Evolutionary conservation across 2,329 filamentous ascomycete genomes (phyloP), one percentile per base, ranked within the genome.

Genomic region (Colletotrichum zoysiae): DNA sequence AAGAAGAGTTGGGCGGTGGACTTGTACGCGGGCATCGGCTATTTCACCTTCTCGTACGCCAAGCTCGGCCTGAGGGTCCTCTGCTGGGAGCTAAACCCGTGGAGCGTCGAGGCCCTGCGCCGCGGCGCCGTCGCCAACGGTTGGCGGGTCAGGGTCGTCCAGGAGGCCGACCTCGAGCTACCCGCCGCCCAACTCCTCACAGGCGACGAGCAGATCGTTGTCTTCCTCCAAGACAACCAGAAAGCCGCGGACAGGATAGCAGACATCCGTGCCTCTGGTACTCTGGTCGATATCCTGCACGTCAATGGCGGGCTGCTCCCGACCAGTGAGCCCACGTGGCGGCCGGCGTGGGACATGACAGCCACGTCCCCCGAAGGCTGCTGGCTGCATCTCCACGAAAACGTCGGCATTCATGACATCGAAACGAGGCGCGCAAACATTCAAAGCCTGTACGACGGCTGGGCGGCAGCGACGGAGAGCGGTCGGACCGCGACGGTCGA

Each of bases 1-100:
- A 79, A 79, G 11, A 75, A 76, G 1, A 79, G 78, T 5, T 90
- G 86, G 80, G 89, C 91, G 0, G 88, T 97, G 0, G 95, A 98
- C 80, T 83, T 98, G 71, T 98, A 97, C 82, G 94, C 93, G 0
- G 95, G 95, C 0, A 97, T 98, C 74, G 95, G 95, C 6, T 98
- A 98, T 82, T 98, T 98, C 81, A 89, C 92, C 4, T 97, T 98
- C 78, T 93, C 90, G 42, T 98, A 97, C 81, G 87, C 91, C 8
- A 86, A 84, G 71, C 88, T 92, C 23, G 94, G 94, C 0, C 83
- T 95, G 77, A 83, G 88, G 60, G 92, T 98, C 1, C 84, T 96
- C 53, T 93, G 94, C 76, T 98, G 94, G 93, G 95, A 98, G 81
- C 84, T 98, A 57, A 98, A 97, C 79, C 91, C 92, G 0, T 93